Base-by-base conservation (phyloP, 2,329 filamentous ascomycete genomes). In the Zalaria obscura region DNA sequence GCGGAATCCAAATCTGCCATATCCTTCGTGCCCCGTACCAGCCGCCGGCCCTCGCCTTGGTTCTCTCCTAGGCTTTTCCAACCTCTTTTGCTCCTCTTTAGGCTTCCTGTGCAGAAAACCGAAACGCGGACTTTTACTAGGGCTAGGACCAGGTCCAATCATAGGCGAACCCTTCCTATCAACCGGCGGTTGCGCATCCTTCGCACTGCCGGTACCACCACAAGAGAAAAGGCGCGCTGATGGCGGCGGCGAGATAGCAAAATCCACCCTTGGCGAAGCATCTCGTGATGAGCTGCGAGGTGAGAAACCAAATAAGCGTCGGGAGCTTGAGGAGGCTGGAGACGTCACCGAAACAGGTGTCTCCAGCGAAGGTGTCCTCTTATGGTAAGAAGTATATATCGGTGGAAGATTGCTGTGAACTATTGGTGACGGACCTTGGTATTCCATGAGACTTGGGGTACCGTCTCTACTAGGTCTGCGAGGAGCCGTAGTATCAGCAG, bases 1-100 rank as follows among this genome's bases (percentile, higher is more conserved):
- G 44, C 78, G 73, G 27, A 70, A 65, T 3, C 78, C 76, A 42
- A 84, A 67, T 42, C 73, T 73, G 1, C 81, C 81, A 52, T 89
- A 88, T 1, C 82, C 82, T 63, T 96, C 89, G 53, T 96, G 87
- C 0, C 89, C 89, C 32, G 89, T 96, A n/a, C 89, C 89, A 34
- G 89, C 89, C 10, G 74, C 76, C 25, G 89, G 89, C 0, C 89
- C 88, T 59, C 86, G 89, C 27, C 82, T 73, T 25, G 66, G 46
- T 5, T 66, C 55, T 47, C 72, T 77, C 5, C 79, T 76, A 32
- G 71, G 68, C 55, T 72, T 76, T n/a, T 78, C 72, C 7, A 32
- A 32, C 29, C 60, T 56, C 35, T 76, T 69, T 3, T 72, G 56
- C 1, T 74, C 68, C 0, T 74, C 69, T 58, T 85, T 93, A 9